Conservation (phyloP, 257 asterid genomes). For the Voacanga thouarsii region DNA sequence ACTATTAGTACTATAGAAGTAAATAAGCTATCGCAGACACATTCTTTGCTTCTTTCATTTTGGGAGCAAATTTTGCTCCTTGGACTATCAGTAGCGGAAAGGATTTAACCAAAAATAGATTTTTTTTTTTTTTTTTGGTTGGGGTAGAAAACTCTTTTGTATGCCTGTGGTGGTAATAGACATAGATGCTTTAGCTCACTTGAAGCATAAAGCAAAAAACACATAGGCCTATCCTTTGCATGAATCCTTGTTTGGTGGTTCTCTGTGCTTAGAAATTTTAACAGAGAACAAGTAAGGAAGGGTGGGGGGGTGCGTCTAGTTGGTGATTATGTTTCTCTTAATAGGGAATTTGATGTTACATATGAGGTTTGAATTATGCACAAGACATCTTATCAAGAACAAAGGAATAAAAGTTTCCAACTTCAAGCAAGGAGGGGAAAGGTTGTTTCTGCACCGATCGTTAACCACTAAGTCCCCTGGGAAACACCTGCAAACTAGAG, state of each 20-base stretch:
- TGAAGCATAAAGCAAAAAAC: too few relatives aligned
- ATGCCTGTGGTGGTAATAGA: background rate
- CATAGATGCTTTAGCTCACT: background rate
- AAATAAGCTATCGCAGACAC: background rate
- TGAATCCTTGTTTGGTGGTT: background rate
- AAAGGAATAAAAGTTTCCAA: conserved; percentile 14
- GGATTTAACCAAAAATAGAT: background rate
- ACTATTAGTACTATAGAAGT: background rate
- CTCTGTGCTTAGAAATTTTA: background rate
- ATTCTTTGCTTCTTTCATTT: background rate
- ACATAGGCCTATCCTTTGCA: too few relatives aligned
- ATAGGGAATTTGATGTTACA: conserved; percentile 7
- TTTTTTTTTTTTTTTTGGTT: too few relatives aligned
- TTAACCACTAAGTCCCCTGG: too few relatives aligned
- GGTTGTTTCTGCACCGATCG: too few relatives aligned
- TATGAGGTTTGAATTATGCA: background rate
- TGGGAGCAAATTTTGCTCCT: background rate
- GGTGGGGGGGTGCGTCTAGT: background rate
- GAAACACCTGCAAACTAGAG: too few relatives aligned
- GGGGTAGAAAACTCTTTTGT: too few relatives aligned
- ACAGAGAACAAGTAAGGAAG: too few relatives aligned
- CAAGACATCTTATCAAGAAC: background rate
- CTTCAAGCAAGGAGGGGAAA: too few relatives aligned
- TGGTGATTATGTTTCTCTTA: background rate
- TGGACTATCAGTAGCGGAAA: background rate